Conservation (phyloP, 305 asterid genomes). For the Fraxinus angustifolia region DNA sequence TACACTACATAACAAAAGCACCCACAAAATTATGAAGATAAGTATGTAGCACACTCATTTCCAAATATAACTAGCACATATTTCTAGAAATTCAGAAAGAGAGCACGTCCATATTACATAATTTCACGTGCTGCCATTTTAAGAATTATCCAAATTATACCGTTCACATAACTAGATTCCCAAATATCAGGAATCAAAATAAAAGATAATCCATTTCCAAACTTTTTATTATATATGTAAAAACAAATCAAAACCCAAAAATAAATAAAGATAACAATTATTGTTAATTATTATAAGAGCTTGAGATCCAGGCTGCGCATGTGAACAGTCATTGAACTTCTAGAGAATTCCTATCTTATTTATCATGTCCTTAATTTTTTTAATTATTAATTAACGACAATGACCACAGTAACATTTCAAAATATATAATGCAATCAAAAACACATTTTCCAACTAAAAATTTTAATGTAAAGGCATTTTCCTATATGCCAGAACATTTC, state of each 20-base stretch:
- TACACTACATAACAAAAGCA: slow-evolving; percentile 27
- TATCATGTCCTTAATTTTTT: background rate
- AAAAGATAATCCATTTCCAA: background rate
- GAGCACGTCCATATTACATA: background rate
- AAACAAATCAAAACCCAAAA: background rate
- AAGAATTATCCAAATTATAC: background rate
- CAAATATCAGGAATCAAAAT: background rate
- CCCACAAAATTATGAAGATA: background rate
- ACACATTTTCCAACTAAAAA: background rate
- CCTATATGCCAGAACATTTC: background rate
- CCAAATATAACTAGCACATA: background rate
- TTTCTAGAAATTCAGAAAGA: background rate
- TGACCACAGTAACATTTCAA: background rate
- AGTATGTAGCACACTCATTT: background rate
- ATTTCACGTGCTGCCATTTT: background rate
- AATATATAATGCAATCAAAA: slow-evolving; percentile 1
- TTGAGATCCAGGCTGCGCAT: background rate
- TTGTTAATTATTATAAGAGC: background rate
- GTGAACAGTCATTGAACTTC: background rate
- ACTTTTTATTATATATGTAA: background rate
- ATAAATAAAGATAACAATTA: background rate
- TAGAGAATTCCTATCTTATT: background rate
- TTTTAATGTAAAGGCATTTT: background rate
- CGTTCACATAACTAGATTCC: background rate
- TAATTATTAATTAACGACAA: background rate